Percentiles rank a stretch among this genome's conserved stretches.
Evolutionary conservation across 768 basidiomycete species (phyloP).

Genomic region (Rhizopogon sp.): DNA sequence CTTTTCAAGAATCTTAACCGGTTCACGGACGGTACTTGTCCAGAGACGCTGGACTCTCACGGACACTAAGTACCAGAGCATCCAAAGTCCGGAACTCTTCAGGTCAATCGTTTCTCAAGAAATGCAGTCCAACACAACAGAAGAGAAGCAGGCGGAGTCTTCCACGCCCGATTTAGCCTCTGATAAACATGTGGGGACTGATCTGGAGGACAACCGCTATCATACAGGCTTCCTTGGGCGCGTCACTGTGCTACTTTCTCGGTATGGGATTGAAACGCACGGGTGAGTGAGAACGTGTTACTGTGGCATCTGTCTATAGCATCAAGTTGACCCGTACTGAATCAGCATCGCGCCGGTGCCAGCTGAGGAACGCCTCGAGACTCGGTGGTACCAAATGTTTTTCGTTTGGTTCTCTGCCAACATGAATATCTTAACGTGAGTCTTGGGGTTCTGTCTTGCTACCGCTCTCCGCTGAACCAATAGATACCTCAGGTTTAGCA

Average conservation of each 20-base stretch:
- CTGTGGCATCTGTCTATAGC: neutral
- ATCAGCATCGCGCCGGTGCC: conserved; percentile 36
- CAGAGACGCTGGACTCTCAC: no score
- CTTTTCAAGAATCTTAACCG: no score
- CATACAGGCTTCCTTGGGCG: conserved; percentile 11
- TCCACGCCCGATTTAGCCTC: neutral
- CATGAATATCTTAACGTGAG: conserved; percentile 39
- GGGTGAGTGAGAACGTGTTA: conserved; percentile 23
- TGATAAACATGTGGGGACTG: neutral
- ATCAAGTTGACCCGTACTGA: neutral
- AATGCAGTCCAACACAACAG: neutral
- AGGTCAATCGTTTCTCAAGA: neutral
- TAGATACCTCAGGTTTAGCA: conserved; percentile 34
- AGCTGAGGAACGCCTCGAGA: conserved; percentile 31
- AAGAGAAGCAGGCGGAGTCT: neutral
- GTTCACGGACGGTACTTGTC: no score
- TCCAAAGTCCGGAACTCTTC: neutral
- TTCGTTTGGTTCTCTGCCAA: conserved; percentile 49
- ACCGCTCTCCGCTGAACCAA: neutral
- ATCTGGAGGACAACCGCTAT: neutral
- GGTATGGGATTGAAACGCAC: conserved; percentile 36
- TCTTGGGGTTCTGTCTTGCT: neutral
- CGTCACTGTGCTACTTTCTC: conserved; percentile 23
- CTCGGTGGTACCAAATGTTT: conserved; percentile 41
- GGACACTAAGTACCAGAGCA: no score